Conservation (phyloP, 306 rosid genomes). For the Sesbania bispinosa region DNA sequence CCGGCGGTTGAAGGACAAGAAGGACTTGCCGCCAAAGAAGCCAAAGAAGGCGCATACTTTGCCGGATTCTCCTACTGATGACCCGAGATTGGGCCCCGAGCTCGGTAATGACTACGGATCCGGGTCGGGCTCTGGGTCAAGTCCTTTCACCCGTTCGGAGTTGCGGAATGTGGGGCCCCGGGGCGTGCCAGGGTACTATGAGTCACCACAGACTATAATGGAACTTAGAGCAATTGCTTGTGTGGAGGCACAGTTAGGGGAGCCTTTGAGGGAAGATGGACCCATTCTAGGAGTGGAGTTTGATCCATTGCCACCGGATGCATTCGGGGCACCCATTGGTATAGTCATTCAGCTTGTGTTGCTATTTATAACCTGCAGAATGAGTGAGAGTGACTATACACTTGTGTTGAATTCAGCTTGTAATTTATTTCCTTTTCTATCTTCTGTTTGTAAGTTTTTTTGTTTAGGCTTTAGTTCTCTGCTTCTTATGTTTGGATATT, state of each 20-base stretch:
- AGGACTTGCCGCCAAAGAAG: slow-evolving; percentile 60
- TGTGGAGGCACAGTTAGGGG: slow-evolving; percentile 83
- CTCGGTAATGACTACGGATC: slow-evolving; percentile 83
- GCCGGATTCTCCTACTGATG: slow-evolving; percentile 68
- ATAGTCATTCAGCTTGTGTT: slow-evolving; percentile 16
- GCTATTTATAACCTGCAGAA: neutral
- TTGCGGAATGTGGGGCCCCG: slow-evolving; percentile 44
- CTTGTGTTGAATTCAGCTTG: slow-evolving; percentile 10
- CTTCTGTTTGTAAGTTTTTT: neutral
- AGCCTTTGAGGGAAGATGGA: slow-evolving; percentile 85
- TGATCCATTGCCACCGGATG: slow-evolving; percentile 94
- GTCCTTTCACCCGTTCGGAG: slow-evolving; percentile 59
- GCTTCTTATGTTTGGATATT: neutral
- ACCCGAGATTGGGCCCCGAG: slow-evolving; percentile 49
- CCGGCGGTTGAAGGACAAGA: slow-evolving; percentile 90
- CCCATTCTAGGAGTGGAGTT: slow-evolving; percentile 91
- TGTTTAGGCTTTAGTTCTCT: neutral
- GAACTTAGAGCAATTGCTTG: slow-evolving; percentile 83
- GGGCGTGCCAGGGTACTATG: slow-evolving; percentile 55
- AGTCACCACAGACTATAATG: slow-evolving; percentile 53
- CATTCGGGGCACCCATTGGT: slow-evolving; percentile 91
- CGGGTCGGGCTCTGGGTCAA: slow-evolving; percentile 84
- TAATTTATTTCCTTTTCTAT: slow-evolving; percentile 2
- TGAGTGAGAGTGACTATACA: neutral
- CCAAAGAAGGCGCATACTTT: slow-evolving; percentile 31